Evolutionary conservation across 2,329 filamentous ascomycete genomes (phyloP).

Genomic region (Pseudogymnoascus sp.): DNA sequence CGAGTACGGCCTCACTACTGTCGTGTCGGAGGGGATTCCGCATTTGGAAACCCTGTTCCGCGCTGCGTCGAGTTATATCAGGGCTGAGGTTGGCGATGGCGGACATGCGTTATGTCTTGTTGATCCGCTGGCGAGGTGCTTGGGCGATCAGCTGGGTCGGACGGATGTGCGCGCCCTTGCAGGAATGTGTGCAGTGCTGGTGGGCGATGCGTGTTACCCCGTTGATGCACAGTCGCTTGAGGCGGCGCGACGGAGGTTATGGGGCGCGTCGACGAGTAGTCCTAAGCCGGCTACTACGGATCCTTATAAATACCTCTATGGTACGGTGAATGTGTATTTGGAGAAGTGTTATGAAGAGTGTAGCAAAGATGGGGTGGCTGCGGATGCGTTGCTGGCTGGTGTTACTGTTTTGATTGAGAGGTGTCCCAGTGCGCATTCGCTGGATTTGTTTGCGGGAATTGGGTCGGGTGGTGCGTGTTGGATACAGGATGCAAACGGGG

Average conservation of each 20-base stretch:
- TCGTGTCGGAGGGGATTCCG: conserved; percentile 13
- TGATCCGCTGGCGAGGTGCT: conserved; percentile 59
- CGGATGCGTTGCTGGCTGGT: conserved; percentile 46
- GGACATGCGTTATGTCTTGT: conserved; percentile 60
- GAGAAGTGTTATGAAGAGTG: conserved; percentile 44
- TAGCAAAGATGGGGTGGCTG: conserved; percentile 33
- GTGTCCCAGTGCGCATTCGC: conserved; percentile 35
- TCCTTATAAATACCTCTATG: conserved; percentile 61
- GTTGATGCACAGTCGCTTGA: conserved; percentile 58
- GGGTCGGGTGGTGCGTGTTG: conserved; percentile 57
- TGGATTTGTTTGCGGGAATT: conserved; percentile 50
- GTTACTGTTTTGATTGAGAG: conserved; percentile 32
- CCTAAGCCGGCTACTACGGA: conserved; percentile 40
- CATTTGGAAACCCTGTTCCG: conserved; percentile 49
- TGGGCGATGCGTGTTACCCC: conserved; percentile 42
- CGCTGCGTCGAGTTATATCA: conserved; percentile 48
- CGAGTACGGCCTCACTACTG: conserved; percentile 47
- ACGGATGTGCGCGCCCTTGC: conserved; percentile 13
- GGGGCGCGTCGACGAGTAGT: conserved; percentile 46
- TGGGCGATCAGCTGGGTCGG: conserved; percentile 29
- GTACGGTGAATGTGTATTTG: conserved; percentile 48
- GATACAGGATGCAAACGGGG: conserved; percentile 51
- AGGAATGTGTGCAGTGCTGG: conserved; percentile 25
- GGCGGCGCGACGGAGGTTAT: conserved; percentile 57
- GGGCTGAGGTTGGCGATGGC: conserved; percentile 58